Percentiles rank a stretch among this genome's conserved stretches.
phyloP scores from a whole-genome alignment of 2,329 filamentous ascomycete genomes.

The Penicillium sp. region DNA sequence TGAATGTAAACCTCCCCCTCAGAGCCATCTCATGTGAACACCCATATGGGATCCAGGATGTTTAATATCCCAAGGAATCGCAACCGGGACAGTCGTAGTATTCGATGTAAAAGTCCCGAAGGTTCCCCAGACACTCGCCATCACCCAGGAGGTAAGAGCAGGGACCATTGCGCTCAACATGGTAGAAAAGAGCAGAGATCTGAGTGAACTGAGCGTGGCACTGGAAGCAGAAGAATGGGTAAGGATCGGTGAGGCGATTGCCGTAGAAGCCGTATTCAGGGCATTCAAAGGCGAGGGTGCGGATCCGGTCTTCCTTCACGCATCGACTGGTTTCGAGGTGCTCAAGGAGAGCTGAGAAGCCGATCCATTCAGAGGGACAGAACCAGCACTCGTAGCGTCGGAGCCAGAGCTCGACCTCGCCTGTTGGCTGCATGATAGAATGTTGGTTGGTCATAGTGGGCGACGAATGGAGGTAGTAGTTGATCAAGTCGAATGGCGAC shows the following conservation, averaged over 20 bases:
- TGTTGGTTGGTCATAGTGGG: background rate
- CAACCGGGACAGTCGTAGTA: conserved; percentile 5
- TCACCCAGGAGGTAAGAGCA: background rate
- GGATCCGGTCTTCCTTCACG: background rate
- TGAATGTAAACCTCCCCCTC: no score
- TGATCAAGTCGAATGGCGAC: no score
- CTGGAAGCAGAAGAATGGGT: conserved; percentile 1
- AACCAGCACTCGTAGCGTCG: conserved; percentile 7
- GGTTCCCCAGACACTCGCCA: background rate
- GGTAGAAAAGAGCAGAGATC: background rate
- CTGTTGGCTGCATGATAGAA: background rate
- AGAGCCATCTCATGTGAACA: no score
- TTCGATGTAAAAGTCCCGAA: conserved; percentile 3
- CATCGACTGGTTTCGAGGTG: conserved; percentile 2
- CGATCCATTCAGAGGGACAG: background rate
- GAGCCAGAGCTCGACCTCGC: background rate
- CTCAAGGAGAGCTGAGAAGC: background rate
- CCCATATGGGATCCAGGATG: background rate
- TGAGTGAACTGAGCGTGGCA: background rate
- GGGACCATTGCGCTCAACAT: background rate
- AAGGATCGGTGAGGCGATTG: background rate
- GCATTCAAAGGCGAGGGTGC: conserved; percentile 2
- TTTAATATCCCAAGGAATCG: background rate
- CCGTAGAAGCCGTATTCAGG: conserved; percentile 2
- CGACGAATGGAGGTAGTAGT: no score